phyloP scores from a whole-genome alignment of 208 protist species.

The Wallacemonas sp. region DNA sequence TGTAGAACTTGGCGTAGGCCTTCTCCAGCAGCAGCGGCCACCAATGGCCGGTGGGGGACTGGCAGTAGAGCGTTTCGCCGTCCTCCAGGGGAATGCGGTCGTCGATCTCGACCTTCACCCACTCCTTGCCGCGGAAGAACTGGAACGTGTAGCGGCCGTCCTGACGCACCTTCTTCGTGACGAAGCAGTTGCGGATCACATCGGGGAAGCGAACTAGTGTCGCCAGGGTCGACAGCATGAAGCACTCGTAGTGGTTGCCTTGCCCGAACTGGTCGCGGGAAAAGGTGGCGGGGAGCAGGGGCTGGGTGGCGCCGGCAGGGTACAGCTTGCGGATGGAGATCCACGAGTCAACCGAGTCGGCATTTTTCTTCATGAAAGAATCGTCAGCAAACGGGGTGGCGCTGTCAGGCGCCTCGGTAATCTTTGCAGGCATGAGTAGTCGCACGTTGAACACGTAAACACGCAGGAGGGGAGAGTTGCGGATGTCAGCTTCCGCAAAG shows the following conservation, averaged over 20 bases:
- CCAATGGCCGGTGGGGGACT: conserved; percentile 41
- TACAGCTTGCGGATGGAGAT: conserved; percentile 39
- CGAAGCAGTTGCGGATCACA: conserved; percentile 50
- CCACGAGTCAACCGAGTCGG: conserved; percentile 32
- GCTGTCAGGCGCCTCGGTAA: conserved; percentile 30
- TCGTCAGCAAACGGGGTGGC: conserved; percentile 34
- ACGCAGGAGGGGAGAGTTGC: too few relatives aligned
- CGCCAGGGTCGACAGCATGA: conserved; percentile 46
- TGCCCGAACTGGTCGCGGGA: conserved; percentile 42
- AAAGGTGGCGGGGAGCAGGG: conserved; percentile 33
- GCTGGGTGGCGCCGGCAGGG: conserved; percentile 22
- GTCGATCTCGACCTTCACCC: conserved; percentile 68
- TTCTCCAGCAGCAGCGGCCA: conserved; percentile 77
- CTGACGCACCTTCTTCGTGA: conserved; percentile 39
- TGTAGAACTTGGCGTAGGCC: conserved; percentile 78
- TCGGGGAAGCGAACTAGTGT: conserved; percentile 44
- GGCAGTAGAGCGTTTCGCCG: conserved; percentile 38
- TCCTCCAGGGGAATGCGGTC: conserved; percentile 47
- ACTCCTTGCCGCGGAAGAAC: conserved; percentile 50
- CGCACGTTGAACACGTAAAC: too few relatives aligned
- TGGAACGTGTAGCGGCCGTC: conserved; percentile 57
- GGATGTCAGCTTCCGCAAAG: too few relatives aligned
- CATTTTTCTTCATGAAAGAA: conserved; percentile 35
- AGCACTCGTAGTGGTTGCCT: conserved; percentile 54
- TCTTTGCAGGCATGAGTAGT: conserved; percentile 16